Evolutionary conservation across 176 grass and related monocot species (phyloP).

Genomic region (Typha latifolia): DNA sequence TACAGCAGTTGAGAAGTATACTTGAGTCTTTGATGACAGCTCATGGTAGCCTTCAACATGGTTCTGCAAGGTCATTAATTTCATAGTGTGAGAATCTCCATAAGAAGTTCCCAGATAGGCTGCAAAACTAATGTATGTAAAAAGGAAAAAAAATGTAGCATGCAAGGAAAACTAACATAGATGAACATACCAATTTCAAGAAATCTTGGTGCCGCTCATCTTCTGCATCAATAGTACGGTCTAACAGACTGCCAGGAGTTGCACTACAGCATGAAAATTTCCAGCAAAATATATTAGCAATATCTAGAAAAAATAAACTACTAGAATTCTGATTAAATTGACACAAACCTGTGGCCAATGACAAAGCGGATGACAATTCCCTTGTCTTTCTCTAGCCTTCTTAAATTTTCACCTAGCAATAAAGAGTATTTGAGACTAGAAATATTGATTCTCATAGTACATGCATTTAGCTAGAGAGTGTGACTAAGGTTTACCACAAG

Average conservation of each 20-base stretch:
- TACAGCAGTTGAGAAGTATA: slow-evolving; percentile 56
- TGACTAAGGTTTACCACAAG: slow-evolving; percentile 20
- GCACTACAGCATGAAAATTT: slow-evolving; percentile 11
- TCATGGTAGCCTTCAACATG: slow-evolving; percentile 46
- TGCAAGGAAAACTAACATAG: background rate
- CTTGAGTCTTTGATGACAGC: slow-evolving; percentile 49
- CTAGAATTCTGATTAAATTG: background rate
- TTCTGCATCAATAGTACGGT: slow-evolving; percentile 39
- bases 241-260: slow-evolving; percentile 32
- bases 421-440: background rate
- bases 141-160: background rate
- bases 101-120: background rate
- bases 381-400: slow-evolving; percentile 45
- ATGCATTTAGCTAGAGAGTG: background rate
- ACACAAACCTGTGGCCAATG: slow-evolving; percentile 54
- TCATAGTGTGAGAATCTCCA: background rate
- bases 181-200: slow-evolving; percentile 47
- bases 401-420: slow-evolving; percentile 39
- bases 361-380: slow-evolving; percentile 60
- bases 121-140: slow-evolving; percentile 4
- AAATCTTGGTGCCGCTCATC: slow-evolving; percentile 54
- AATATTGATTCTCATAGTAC: background rate
- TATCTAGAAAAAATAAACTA: background rate
- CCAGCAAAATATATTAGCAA: background rate
- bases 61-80: slow-evolving; percentile 25